Evolutionary conservation across 208 protist genomes (phyloP), one percentile per base, ranked within the genome.

Genomic region (Trypanosomatidae sp.): DNA sequence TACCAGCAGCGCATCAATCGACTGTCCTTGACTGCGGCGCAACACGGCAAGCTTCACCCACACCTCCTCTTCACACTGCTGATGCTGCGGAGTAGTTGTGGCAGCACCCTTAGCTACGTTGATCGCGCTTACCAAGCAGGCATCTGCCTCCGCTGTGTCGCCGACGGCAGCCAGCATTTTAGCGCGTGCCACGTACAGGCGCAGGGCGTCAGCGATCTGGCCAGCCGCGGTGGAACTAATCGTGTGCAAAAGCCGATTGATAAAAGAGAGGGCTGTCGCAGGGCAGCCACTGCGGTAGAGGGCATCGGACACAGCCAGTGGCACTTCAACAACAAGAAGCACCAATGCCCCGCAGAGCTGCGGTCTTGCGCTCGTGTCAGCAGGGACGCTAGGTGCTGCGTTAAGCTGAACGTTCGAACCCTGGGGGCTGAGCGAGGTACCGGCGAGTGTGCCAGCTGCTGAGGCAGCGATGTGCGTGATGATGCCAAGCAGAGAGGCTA

Each of bases 21-120:
- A 36, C 36, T 77, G 66, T 44, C 71, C 73, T 22, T 44, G 66
- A 65, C 84, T 90, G 19, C 89, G 84, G n/a, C 74, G 85, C 71
- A 91, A 80, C 41, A 94, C 65, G 1, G 81, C 76, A 19, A 94
- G 79, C 52, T 90, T 91, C 33, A 90, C 81, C 82, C 84, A 91
- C 50, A 75, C 80, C 50, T 84, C 74, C 60, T 93, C 89, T 30
- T 74, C 62, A 69, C 39, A 46, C 30, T 58, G 33, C 46, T 41
- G 46, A 8, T 43, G 28, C 47, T 69, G 46, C 3, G n/a, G 36
- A 39, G 36, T 55, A 12, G 53, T 36, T n/a, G 44, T 41, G 0
- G 66, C 30, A 3, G 73, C 39, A 46, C 17, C 67, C 44, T 66
- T 8, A 5, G 25, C 50, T 39, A 78, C 62, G 7, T 66, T 62